These are phyloP conservation scores for Wickerhamiella pararugosa DNA, from an alignment of 1,139 yeast species.

Conservation along the genomic window DNA sequence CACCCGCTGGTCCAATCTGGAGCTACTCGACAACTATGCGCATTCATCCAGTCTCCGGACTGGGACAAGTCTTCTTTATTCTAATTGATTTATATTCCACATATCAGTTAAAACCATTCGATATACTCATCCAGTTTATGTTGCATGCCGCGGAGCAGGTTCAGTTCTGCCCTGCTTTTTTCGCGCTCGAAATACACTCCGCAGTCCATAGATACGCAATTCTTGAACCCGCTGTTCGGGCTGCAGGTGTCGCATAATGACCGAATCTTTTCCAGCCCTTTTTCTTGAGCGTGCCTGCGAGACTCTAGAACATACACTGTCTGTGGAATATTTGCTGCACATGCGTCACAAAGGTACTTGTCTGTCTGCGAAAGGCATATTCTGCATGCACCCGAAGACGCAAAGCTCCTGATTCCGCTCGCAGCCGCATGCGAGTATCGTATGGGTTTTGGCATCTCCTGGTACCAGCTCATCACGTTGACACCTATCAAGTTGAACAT, in stretches of 20 bases:
- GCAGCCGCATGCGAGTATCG: not conserved
- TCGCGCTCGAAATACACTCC: conserved; percentile 29
- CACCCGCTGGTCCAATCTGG: conserved; percentile 92
- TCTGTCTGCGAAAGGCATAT: not conserved
- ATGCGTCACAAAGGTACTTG: conserved; percentile 14
- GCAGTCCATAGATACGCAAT: conserved; percentile 33
- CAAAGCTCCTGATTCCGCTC: not conserved
- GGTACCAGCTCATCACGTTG: conserved; percentile 62
- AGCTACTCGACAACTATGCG: conserved; percentile 52
- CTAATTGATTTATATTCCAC: not conserved
- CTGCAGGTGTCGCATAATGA: conserved; percentile 23
- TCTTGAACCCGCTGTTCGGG: conserved; percentile 15
- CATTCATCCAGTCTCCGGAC: conserved; percentile 75
- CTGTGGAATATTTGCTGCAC: conserved; percentile 11
- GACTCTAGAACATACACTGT: conserved; percentile 14
- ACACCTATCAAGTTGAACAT: conserved; percentile 73
- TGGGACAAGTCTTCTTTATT: conserved; percentile 40
- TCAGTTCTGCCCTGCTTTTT: conserved; percentile 19
- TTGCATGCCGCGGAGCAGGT: conserved; percentile 8
- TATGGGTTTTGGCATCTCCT: conserved; percentile 40
- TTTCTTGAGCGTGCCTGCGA: conserved; percentile 15
- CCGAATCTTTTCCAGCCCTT: conserved; percentile 18
- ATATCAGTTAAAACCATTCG: not conserved
- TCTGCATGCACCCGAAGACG: no score
- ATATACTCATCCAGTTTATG: not conserved